Conservation (phyloP, 2,329 filamentous ascomycete genomes). For the Aspergillus sclerotialis region DNA sequence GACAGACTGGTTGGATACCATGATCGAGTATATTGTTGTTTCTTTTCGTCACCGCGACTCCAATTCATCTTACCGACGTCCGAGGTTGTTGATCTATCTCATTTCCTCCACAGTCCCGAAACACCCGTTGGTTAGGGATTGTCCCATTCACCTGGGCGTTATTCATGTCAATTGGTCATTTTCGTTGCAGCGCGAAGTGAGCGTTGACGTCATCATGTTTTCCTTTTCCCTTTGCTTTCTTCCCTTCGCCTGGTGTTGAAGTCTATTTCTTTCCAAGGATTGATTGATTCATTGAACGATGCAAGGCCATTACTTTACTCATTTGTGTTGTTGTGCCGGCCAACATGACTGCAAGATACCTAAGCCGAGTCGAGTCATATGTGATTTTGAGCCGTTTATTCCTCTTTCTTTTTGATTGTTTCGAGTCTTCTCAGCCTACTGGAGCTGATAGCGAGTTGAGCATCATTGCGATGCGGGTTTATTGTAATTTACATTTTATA, state of each 20-base stretch:
- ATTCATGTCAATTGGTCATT: not conserved
- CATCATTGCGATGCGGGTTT: slow-evolving; percentile 7
- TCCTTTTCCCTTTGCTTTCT: slow-evolving; percentile 5
- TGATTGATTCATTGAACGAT: slow-evolving; percentile 2
- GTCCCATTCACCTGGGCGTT: not conserved
- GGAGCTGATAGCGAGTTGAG: slow-evolving; percentile 8
- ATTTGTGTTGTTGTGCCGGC: slow-evolving; percentile 14
- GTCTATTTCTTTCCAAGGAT: slow-evolving; percentile 2
- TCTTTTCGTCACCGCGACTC: not conserved
- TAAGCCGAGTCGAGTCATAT: slow-evolving; percentile 18
- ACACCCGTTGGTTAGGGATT: not conserved
- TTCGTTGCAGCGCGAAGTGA: not conserved
- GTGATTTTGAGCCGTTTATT: slow-evolving; percentile 10
- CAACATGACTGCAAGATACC: slow-evolving; percentile 28
- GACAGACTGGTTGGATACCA: slow-evolving; percentile 3
- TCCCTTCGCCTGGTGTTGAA: not conserved
- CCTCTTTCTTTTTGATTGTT: slow-evolving; percentile 9
- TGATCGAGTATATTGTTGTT: not conserved
- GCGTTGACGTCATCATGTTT: no score
- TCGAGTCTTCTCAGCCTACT: slow-evolving; percentile 9
- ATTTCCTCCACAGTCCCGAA: not conserved
- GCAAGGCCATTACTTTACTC: slow-evolving; percentile 9
- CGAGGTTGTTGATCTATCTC: not conserved
- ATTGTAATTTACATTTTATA: slow-evolving; percentile 9
- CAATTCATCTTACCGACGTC: not conserved